Evolutionary conservation across 208 protist species (phyloP).

Genomic region (Acanthamoeba royreba): DNA sequence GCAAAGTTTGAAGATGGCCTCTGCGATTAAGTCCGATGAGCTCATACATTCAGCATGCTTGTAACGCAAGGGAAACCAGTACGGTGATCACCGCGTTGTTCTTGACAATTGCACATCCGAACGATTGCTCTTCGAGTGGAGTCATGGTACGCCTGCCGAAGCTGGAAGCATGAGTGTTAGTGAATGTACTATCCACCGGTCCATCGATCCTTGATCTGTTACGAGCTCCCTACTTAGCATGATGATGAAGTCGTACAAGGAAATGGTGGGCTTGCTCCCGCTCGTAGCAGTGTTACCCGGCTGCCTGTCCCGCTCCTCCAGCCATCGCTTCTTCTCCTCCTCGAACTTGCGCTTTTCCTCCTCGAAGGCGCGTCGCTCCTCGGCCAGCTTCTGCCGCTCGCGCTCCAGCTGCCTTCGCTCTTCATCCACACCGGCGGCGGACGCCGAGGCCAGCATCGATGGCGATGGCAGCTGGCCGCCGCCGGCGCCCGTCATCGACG

Average conservation of each 20-base stretch:
- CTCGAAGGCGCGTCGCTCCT: not conserved
- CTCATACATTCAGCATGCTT: not conserved
- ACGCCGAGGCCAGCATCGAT: not conserved
- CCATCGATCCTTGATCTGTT: not conserved
- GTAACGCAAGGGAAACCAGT: not conserved
- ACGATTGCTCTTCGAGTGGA: not conserved
- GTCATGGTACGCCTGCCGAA: not conserved
- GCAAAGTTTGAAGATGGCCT: not conserved
- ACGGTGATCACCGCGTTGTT: not conserved
- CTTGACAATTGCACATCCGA: slow-evolving; percentile 13
- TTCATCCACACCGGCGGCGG: too few species aligned
- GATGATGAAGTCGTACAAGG: not conserved
- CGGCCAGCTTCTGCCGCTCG: not conserved
- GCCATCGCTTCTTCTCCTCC: not conserved
- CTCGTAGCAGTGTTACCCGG: not conserved
- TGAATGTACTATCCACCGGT: not conserved
- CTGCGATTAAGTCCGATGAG: not conserved
- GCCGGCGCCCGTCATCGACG: not conserved
- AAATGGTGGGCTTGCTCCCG: not conserved
- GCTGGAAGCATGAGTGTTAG: not conserved
- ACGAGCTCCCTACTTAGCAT: not conserved
- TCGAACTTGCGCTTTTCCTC: not conserved
- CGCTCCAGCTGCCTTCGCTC: not conserved
- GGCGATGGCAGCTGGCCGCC: not conserved
- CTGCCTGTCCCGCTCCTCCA: not conserved